Base-by-base conservation (phyloP, 495 filamentous ascomycete genomes). In the Hypoxylon rickii region DNA sequence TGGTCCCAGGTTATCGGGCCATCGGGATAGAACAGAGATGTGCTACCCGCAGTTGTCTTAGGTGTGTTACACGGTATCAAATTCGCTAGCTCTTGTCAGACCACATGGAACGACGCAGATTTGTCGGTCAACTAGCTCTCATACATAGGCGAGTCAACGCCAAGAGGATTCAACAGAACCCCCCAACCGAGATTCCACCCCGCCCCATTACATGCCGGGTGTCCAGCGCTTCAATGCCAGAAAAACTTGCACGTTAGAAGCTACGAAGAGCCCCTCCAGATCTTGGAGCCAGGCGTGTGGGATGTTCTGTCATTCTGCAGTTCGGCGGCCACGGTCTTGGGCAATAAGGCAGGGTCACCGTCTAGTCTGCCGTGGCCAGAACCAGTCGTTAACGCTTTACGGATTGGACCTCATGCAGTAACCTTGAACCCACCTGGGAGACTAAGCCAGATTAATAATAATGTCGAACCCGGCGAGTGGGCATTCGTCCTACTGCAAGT, bases 281-380 rank as follows among this genome's bases (percentile, higher is more conserved):
- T 32, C 38, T 18, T 58, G 34, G 58, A 56, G 52, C 58, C 58
- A 52, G 42, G 47, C 43, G 41, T 52, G 58, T 62, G 47, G 58
- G 42, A 56, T 50, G 36, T 26, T 61, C 46, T 51, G 43, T 48
- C 51, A 62, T 56, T 44, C 42, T 51, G 58, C 58, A 61, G 58
- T 61, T 19, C 47, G 15, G 20, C 26, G 18, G 37, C 39, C 37
- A 22, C 46, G 56, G 17, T 44, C 48, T 44, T 61, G 51, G 41
- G 36, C 47, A 18, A 44, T 42, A 51, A 55, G 39, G 20, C 45
- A n/a, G 40, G 51, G n/a, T n/a, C n/a, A n/a, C n/a, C n/a, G 45
- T 36, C 34, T 51, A 11, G 31, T 41, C 42, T 62, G 52, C 52
- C 59, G 48, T 57, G 53, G 24, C 48, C 52, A 56, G 58, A 62